A percentile compares a stretch with the other conserved stretches of the same genome.
phyloP scores from a whole-genome alignment of 257 asterid genomes.

The Striga asiatica region DNA sequence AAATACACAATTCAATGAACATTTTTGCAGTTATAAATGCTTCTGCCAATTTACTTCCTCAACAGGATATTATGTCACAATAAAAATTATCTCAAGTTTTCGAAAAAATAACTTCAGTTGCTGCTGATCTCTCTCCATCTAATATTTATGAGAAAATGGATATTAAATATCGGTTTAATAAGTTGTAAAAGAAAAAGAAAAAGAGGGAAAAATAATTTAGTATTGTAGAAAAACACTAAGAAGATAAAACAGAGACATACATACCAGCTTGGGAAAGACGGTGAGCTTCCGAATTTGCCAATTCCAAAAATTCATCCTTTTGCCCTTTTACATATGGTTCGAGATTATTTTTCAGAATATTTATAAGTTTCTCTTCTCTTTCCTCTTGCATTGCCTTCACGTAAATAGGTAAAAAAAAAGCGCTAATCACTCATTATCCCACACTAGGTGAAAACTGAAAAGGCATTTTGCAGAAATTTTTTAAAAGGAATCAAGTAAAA shows the following conservation, averaged over 20 bases:
- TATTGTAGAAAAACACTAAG: neutral
- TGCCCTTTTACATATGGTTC: constrained; percentile 59
- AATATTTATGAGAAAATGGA: no score
- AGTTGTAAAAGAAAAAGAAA: neutral
- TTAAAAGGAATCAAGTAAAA: constrained; percentile 14
- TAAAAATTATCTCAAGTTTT: neutral
- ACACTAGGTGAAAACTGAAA: neutral
- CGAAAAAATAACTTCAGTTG: no score
- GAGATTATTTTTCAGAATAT: constrained; percentile 43
- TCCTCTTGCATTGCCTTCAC: constrained; percentile 59
- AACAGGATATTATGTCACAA: no score
- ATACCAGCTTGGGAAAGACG: constrained; percentile 70
- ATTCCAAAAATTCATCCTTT: constrained; percentile 42
- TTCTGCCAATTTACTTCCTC: no score
- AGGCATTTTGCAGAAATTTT: neutral
- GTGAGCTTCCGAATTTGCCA: constrained; percentile 53
- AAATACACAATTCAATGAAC: neutral
- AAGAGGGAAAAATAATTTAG: neutral
- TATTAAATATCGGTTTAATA: no score
- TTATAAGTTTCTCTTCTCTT: constrained; percentile 60
- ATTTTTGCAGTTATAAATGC: no score
- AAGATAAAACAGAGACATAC: neutral
- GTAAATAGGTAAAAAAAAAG: constrained; percentile 5
- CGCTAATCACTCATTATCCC: constrained; percentile 6
- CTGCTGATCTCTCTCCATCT: no score